Percentiles rank a stretch among this genome's conserved stretches.
Evolutionary conservation across 768 basidiomycete genomes (phyloP).

Genomic region (Mycena metata): DNA sequence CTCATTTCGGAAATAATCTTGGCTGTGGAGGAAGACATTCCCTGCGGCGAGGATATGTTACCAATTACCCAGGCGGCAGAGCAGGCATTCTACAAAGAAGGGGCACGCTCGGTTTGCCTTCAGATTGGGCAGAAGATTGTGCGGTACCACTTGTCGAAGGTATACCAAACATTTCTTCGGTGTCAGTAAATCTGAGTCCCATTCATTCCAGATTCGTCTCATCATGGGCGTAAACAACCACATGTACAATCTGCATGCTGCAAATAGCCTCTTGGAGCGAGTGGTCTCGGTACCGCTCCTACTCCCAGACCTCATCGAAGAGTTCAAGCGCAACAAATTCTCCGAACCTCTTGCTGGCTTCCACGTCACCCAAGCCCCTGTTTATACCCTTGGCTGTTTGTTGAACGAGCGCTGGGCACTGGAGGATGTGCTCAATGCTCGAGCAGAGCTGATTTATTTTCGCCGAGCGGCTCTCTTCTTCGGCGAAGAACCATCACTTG

Average conservation of each 20-base stretch:
- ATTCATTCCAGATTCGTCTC: too few species aligned
- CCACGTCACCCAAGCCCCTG: neutral
- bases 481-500: neutral
- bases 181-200: too few species aligned
- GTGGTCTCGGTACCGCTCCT: neutral
- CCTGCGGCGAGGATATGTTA: too few species aligned
- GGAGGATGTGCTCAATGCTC: conserved; percentile 21
- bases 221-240: too few species aligned
- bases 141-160: conserved; percentile 4
- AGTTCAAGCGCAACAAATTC: neutral
- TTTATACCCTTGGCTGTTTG: conserved; percentile 13
- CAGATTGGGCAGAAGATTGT: neutral
- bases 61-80: neutral
- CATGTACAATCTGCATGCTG: conserved; percentile 2
- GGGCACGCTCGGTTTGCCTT: conserved; percentile 1
- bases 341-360: too few species aligned
- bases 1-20: too few species aligned
- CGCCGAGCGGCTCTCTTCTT: neutral
- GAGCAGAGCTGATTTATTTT: conserved; percentile 13
- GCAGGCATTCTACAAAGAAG: neutral
- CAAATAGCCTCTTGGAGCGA: neutral
- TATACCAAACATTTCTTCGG: neutral
- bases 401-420: conserved; percentile 8
- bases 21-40: too few species aligned
- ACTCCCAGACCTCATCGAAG: neutral